These are phyloP conservation scores for Talaromyces sp. DNA, from an alignment of 2,329 filamentous ascomycete genomes.

Conservation along the genomic window DNA sequence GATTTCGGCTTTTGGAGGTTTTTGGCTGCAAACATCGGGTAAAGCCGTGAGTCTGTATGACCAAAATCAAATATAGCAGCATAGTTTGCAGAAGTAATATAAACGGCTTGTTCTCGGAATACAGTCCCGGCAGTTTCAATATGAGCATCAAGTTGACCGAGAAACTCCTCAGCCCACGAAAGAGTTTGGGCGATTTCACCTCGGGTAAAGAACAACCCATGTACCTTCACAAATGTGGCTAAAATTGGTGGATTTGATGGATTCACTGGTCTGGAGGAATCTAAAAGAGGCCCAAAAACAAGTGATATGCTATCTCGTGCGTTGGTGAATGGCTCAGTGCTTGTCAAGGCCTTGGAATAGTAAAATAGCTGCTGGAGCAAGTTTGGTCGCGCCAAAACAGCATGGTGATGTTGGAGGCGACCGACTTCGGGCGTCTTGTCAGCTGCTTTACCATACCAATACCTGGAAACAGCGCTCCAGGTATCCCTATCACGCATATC, in stretches of 20 bases:
- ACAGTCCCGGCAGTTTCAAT: constrained; percentile 43
- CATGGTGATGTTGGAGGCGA: constrained; percentile 80
- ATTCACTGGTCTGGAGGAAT: constrained; percentile 31
- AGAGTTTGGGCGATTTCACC: constrained; percentile 34
- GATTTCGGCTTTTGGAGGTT: constrained; percentile 12
- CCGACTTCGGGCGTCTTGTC: constrained; percentile 71
- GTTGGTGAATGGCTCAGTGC: constrained; percentile 50
- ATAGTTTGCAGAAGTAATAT: constrained; percentile 51
- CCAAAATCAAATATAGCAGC: constrained; percentile 54
- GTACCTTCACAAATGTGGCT: constrained; percentile 48
- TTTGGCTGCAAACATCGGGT: constrained; percentile 20
- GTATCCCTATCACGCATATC: constrained; percentile 69
- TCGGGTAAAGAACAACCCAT: constrained; percentile 45
- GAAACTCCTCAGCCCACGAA: constrained; percentile 33
- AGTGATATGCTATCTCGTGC: constrained; percentile 53
- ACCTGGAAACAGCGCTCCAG: constrained; percentile 73
- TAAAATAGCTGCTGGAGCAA: constrained; percentile 54
- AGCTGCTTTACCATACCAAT: constrained; percentile 81
- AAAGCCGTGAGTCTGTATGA: constrained; percentile 27
- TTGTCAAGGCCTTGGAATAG: constrained; percentile 54
- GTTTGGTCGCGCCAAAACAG: constrained; percentile 57
- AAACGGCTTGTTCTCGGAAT: constrained; percentile 51
- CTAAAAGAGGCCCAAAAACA: constrained; percentile 48
- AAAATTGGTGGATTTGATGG: constrained; percentile 26
- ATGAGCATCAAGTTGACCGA: constrained; percentile 42